Percentiles rank a stretch among this genome's conserved stretches.
Conservation (phyloP, 768 basidiomycete species). For the Coprinopsis sp. region DNA sequence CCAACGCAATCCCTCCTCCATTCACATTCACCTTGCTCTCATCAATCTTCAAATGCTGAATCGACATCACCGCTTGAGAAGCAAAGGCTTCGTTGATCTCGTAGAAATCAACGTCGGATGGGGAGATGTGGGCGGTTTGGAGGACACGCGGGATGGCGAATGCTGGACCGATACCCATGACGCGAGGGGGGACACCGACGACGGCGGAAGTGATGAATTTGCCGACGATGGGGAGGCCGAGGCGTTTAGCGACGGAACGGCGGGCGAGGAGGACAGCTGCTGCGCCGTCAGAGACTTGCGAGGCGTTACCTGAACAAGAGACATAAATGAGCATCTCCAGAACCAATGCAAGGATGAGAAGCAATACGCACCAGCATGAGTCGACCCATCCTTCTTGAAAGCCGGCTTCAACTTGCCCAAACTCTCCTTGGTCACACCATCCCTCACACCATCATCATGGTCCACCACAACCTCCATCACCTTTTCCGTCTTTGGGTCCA, state of each 20-base stretch:
- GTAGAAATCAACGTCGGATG: slow-evolving; percentile 80
- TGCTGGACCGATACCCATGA: slow-evolving; percentile 92
- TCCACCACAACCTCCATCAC: slow-evolving; percentile 66
- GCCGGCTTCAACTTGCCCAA: slow-evolving; percentile 83
- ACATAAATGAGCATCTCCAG: not conserved
- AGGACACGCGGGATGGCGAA: slow-evolving; percentile 80
- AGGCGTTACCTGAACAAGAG: slow-evolving; percentile 55
- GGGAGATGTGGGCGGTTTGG: slow-evolving; percentile 56
- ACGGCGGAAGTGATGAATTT: slow-evolving; percentile 71
- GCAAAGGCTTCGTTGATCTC: slow-evolving; percentile 95
- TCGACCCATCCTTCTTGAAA: slow-evolving; percentile 69
- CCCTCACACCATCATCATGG: slow-evolving; percentile 80
- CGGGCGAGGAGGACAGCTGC: slow-evolving; percentile 84
- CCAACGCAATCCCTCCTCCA: slow-evolving; percentile 87
- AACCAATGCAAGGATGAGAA: not conserved
- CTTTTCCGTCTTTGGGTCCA: slow-evolving; percentile 73
- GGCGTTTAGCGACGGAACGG: slow-evolving; percentile 72
- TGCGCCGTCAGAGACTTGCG: slow-evolving; percentile 89
- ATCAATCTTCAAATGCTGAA: slow-evolving; percentile 66
- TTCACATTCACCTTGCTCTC: slow-evolving; percentile 79
- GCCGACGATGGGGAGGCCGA: slow-evolving; percentile 82
- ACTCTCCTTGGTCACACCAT: slow-evolving; percentile 76
- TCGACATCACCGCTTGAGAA: slow-evolving; percentile 69
- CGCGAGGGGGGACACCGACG: slow-evolving; percentile 79
- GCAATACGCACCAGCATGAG: slow-evolving; percentile 56